phyloP scores from a whole-genome alignment of 2,329 filamentous ascomycete species.

The Colletotrichum sp. region DNA sequence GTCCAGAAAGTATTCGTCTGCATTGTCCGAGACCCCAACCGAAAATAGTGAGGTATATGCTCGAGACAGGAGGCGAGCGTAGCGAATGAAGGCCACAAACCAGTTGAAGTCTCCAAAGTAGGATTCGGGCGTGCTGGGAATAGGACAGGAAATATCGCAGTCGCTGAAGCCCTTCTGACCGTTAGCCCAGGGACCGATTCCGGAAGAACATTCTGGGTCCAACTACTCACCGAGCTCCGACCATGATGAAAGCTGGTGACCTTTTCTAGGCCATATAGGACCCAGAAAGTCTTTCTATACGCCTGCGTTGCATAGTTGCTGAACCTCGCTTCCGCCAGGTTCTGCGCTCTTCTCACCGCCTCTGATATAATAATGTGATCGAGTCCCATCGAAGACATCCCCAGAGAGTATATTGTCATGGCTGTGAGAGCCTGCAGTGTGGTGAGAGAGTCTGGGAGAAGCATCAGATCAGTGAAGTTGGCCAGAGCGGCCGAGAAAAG shows the following conservation, averaged over 20 bases:
- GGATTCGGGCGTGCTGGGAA: conserved; percentile 36
- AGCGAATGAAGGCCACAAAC: conserved; percentile 34
- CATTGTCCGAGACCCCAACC: conserved; percentile 30
- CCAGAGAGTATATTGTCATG: conserved; percentile 31
- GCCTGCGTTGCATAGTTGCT: conserved; percentile 9
- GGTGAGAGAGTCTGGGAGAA: conserved; percentile 32
- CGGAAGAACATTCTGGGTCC: background rate
- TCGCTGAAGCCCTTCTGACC: conserved; percentile 36
- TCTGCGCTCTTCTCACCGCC: conserved; percentile 33
- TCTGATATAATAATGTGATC: conserved; percentile 35
- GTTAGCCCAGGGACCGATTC: conserved; percentile 18
- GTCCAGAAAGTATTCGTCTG: conserved; percentile 27
- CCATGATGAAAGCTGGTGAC: conserved; percentile 32
- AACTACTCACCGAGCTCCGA: conserved; percentile 33
- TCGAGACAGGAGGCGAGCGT: conserved; percentile 35
- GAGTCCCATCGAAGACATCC: conserved; percentile 26
- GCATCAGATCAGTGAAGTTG: conserved; percentile 36
- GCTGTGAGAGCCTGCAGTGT: conserved; percentile 35
- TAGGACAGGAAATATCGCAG: conserved; percentile 38
- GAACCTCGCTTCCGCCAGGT: conserved; percentile 26
- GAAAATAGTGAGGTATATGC: conserved; percentile 39
- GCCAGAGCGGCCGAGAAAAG: conserved; percentile 25
- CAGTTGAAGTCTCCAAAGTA: conserved; percentile 37
- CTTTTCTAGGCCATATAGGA: conserved; percentile 44
- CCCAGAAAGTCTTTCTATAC: conserved; percentile 42